Conservation (phyloP, 306 rosid species). For the Hippophae rhamnoides region DNA sequence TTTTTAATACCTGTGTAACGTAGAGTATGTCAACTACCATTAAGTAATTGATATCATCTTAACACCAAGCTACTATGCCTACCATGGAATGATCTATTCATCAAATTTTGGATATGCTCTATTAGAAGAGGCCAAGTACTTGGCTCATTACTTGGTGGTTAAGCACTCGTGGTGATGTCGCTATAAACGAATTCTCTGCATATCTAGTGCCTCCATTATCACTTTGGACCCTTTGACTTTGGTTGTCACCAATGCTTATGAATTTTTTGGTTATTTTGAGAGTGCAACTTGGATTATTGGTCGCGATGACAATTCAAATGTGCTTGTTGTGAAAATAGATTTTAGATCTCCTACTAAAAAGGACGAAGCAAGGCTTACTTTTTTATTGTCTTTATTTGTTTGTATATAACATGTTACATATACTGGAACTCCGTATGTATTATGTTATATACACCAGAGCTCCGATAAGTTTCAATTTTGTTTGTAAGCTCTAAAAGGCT, state of each 20-base stretch:
- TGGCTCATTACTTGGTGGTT: conserved; percentile 69
- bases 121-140: conserved; percentile 75
- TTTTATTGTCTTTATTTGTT: too few relatives aligned
- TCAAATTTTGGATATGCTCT: conserved; percentile 22
- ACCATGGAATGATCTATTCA: conserved; percentile 33
- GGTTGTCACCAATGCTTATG: conserved; percentile 73
- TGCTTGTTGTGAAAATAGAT: conserved; percentile 22
- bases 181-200: conserved; percentile 79
- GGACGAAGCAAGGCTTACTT: too few relatives aligned
- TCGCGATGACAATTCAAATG: conserved; percentile 75
- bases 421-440: too few relatives aligned
- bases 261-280: conserved; percentile 57
- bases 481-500: too few relatives aligned
- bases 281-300: conserved; percentile 54
- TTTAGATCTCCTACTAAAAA: too few relatives aligned
- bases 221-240: conserved; percentile 86
- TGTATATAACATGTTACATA: too few relatives aligned
- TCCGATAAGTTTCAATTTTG: too few relatives aligned
- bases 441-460: too few relatives aligned
- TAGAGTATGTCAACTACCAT: conserved; percentile 55
- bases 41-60: conserved; percentile 41
- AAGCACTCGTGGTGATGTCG: conserved; percentile 99
- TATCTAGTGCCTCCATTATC: conserved; percentile 44
- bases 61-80: conserved; percentile 2
- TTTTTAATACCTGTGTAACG: conserved; percentile 56